These are phyloP conservation scores for Brassica balearica DNA, from an alignment of 441 rosid species.

Conservation along the genomic window DNA sequence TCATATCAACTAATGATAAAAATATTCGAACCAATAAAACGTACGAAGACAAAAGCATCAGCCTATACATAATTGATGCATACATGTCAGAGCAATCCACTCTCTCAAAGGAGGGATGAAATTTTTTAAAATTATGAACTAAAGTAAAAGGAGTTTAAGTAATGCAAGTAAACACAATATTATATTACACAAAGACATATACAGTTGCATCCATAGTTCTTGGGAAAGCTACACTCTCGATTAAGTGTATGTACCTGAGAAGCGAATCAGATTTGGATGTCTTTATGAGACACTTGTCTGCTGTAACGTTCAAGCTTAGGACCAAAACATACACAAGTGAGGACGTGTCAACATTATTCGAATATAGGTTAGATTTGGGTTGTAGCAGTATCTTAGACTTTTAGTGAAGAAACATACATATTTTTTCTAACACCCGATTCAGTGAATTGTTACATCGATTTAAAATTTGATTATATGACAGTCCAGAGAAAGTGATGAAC, in stretches of 20 bases:
- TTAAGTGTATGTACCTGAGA: conserved; percentile 43
- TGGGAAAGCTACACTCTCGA: conserved; percentile 44
- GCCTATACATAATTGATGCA: no score
- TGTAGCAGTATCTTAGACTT: conserved; percentile 26
- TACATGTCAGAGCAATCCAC: no score
- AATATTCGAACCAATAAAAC: no score
- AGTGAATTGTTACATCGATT: conserved; percentile 39
- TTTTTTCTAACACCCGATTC: conserved; percentile 19
- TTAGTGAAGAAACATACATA: conserved; percentile 9
- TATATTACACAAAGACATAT: no score
- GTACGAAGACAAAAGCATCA: no score
- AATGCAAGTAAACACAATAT: no score
- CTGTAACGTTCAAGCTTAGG: conserved; percentile 16
- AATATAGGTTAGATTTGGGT: conserved; percentile 42
- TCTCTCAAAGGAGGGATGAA: no score
- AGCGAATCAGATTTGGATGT: conserved; percentile 37
- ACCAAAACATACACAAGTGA: conserved; percentile 6
- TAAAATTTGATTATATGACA: conserved; percentile 6
- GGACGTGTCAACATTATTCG: conserved; percentile 38
- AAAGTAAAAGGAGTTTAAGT: no score
- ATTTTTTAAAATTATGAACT: no score
- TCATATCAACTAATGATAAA: no score
- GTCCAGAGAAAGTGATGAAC: conserved; percentile 11
- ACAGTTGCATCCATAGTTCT: conserved; percentile 34
- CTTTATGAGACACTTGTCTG: conserved; percentile 43